Percentiles rank a stretch among this genome's conserved stretches.
These are phyloP conservation scores for Globisporangium solare DNA, from an alignment of 352 stramenopile species.

Conservation along the genomic window DNA sequence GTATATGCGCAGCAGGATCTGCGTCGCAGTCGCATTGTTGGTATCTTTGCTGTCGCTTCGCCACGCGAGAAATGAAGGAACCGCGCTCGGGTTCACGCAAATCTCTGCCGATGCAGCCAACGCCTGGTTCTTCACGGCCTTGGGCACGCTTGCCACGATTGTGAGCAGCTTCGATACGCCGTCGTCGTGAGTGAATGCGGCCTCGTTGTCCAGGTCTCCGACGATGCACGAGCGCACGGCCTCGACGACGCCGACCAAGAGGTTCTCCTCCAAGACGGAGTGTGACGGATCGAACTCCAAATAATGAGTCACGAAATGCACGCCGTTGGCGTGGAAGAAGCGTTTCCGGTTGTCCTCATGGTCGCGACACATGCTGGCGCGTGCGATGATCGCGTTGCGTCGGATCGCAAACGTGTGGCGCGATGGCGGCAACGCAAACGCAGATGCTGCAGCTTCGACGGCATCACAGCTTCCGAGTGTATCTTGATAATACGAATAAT, in stretches of 20 bases:
- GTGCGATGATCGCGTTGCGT: conserved; percentile 56
- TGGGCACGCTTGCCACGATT: conserved; percentile 43
- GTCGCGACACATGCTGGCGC: conserved; percentile 48
- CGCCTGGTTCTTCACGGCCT: conserved; percentile 54
- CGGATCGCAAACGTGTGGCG: conserved; percentile 56
- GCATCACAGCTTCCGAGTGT: conserved; percentile 39
- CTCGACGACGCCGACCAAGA: conserved; percentile 60
- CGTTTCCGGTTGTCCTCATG: conserved; percentile 43
- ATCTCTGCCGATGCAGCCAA: conserved; percentile 63
- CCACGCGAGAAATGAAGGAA: conserved; percentile 63
- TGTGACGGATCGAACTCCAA: conserved; percentile 48
- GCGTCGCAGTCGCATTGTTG: conserved; percentile 44
- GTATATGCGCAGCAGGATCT: conserved; percentile 70
- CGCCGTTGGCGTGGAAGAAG: conserved; percentile 46
- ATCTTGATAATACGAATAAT: conserved; percentile 28
- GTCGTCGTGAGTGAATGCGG: conserved; percentile 50
- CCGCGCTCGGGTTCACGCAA: conserved; percentile 64
- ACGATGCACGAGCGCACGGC: conserved; percentile 62
- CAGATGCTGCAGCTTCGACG: conserved; percentile 45
- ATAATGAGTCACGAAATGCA: conserved; percentile 33
- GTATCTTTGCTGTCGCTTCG: conserved; percentile 38
- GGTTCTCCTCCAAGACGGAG: conserved; percentile 60
- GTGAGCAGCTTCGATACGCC: conserved; percentile 58
- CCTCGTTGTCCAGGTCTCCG: conserved; percentile 46
- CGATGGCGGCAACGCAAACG: conserved; percentile 41